These are phyloP conservation scores for Hypoxylon subgilvum DNA, from an alignment of 495 filamentous ascomycete genomes.

Conservation along the genomic window DNA sequence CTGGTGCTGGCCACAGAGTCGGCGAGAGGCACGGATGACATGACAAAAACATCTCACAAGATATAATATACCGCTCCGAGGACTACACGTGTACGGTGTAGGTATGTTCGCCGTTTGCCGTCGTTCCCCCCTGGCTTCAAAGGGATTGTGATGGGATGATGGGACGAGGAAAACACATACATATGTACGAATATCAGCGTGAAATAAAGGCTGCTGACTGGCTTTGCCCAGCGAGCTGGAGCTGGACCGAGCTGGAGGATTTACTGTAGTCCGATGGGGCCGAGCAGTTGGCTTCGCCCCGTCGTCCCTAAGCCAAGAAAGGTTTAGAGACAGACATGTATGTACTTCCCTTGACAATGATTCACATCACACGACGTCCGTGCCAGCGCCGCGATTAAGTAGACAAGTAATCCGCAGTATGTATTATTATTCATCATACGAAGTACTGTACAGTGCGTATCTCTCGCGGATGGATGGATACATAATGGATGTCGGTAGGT, in stretches of 20 bases:
- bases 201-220: too few species aligned
- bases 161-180: background rate
- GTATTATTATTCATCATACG: too few species aligned
- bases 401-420: too few species aligned
- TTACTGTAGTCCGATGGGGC: constrained; percentile 41
- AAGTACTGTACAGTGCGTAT: constrained; percentile 4
- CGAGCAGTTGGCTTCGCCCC: constrained; percentile 40
- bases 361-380: constrained; percentile 32
- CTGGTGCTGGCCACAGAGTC: constrained; percentile 29
- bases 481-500: background rate
- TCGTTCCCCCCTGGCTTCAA: background rate
- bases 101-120: constrained; percentile 11
- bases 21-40: constrained; percentile 29
- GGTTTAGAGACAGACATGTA: constrained; percentile 17
- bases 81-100: constrained; percentile 38
- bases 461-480: background rate
- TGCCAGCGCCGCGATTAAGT: constrained; percentile 19
- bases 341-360: constrained; percentile 20
- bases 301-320: constrained; percentile 29
- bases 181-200: too few species aligned
- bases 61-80: constrained; percentile 29
- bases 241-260: too few species aligned
- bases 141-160: constrained; percentile 12
- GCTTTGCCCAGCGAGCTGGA: too few species aligned
- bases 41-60: constrained; percentile 22